Evolutionary conservation across 345 rosid species (phyloP), one percentile per base, ranked within the genome.

Genomic region (Sisymbrium altissimum): DNA sequence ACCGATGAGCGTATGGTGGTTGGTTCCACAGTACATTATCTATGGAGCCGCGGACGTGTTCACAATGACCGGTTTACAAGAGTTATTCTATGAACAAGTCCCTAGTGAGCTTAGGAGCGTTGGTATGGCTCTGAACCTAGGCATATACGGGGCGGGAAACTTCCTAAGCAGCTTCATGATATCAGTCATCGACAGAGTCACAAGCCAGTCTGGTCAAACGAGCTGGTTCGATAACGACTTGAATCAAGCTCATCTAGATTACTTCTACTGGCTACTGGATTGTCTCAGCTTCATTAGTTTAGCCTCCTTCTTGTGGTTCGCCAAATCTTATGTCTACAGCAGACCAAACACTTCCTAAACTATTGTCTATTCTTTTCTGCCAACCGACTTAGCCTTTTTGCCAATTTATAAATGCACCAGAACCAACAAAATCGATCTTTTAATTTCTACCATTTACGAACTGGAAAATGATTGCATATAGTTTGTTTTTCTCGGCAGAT

Each of bases 11-110:
- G 78, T 74, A 11, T 78, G 70, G 63, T 81, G 84, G 81, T 64
- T 81, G 60, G 48, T 56, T 64, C 81, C 84, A 18, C 77, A 74
- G 9, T 74, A 78, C n/a, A 25, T 74, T 0, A 1, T 78, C 6
- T 36, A 12, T 5, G 80, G 79, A 7, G 7, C 74, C 30, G 18
- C 79, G 0, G 65, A 80, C 9, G 85, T 73, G 15, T 86, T 87
- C 65, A 72, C 86, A n/a, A 54, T 76, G 55, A 82, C 81, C 46
- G 92, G 89, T 58, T 69, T 85, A 33, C 87, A 85, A 44, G 92
- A 85, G 73, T 85, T 85, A 56, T 85, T 85, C 78, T 87, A 85
- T 10, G 86, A 81, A 55, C 92, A 86, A 59, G 80, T 84, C 43
- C 84, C 87, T 6, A 60, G 39, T 14, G 86, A 82, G 64, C 43